Conservation (phyloP, 257 asterid species). For the Cruciata laevipes region DNA sequence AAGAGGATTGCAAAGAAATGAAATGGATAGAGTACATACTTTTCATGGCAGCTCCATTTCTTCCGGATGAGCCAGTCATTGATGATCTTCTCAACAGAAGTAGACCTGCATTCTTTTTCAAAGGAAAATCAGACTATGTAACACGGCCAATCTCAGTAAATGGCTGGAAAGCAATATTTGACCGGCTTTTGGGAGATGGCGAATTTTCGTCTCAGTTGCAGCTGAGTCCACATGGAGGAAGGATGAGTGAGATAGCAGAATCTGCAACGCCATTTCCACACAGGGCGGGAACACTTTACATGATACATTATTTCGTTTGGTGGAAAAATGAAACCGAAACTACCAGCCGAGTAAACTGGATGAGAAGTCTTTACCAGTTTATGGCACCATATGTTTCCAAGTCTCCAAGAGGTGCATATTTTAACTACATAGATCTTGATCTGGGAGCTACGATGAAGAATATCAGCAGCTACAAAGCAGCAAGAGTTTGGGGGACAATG, state of each 20-base stretch:
- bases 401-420: slow-evolving; percentile 15
- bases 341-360: neutral
- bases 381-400: slow-evolving; percentile 10
- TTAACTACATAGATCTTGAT: slow-evolving; percentile 17
- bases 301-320: neutral
- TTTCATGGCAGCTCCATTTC: neutral
- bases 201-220: slow-evolving; percentile 18
- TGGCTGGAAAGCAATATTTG: slow-evolving; percentile 23
- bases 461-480: neutral
- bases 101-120: slow-evolving; percentile 17
- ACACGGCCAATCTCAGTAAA: slow-evolving; percentile 17
- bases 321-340: neutral
- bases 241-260: slow-evolving; percentile 25
- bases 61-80: neutral
- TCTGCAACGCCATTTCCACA: slow-evolving; percentile 24
- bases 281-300: slow-evolving; percentile 1
- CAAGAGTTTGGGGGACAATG: slow-evolving; percentile 12
- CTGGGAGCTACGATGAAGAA: slow-evolving; percentile 2
- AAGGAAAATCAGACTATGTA: slow-evolving; percentile 27
- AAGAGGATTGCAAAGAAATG: slow-evolving; percentile 23
- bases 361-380: neutral
- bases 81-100: slow-evolving; percentile 15
- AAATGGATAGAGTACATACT: slow-evolving; percentile 27
- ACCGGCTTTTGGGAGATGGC: slow-evolving; percentile 19
- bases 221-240: slow-evolving; percentile 25